Evolutionary conservation across 352 stramenopile genomes (phyloP), one percentile per base, ranked within the genome.

Genomic region (Blastocystis sp.): DNA sequence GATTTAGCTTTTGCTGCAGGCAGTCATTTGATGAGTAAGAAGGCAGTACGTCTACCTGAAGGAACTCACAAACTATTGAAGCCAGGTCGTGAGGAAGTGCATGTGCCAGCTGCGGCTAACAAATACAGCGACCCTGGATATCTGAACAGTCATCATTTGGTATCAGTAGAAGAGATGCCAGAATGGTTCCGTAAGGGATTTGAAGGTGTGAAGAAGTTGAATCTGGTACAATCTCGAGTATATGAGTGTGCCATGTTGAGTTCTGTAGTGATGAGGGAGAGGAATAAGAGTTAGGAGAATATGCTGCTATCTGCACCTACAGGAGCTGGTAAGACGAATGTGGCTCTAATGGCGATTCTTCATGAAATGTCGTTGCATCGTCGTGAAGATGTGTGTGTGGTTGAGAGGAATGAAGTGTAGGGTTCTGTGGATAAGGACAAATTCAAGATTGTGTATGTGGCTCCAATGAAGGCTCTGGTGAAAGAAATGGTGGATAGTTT

Each of bases 401-500:
- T 46, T 9, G 39, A 46, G 9, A 9, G 39, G 39, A 46, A 46
- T 46, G 39, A 46, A 9, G 2, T 46, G 2, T 46, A 46, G 39
- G 54, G 75, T 4, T 90, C 92, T 19, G 94, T 98, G 86, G 95
- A 98, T 89, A 78, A 97, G 24, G 93, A 95, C 51, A 92, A 93
- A 21, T 98, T 99, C 90, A 99, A 99, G 91, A 98, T 99, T 88
- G 96, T 99, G 43, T 99, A 99, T 81, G 95, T 99, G 49, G 97
- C 97, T 29, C 97, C 97, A 3, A 99, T 99, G 97, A 99, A 99
- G 90, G 97, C 97, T 54, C 91, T 99, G 19, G 97, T 99, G 4
- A 96, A 99, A 91, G 97, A 99, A 93, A 93, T 98, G 43, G 96
- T 99, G 52, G 92, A 97, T 29, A 99, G 98, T 87, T 96, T 99